Evolutionary conservation across 129 eudicot species (phyloP), one percentile per base, ranked within the genome.

Genomic region (Artemisia tridentata): DNA sequence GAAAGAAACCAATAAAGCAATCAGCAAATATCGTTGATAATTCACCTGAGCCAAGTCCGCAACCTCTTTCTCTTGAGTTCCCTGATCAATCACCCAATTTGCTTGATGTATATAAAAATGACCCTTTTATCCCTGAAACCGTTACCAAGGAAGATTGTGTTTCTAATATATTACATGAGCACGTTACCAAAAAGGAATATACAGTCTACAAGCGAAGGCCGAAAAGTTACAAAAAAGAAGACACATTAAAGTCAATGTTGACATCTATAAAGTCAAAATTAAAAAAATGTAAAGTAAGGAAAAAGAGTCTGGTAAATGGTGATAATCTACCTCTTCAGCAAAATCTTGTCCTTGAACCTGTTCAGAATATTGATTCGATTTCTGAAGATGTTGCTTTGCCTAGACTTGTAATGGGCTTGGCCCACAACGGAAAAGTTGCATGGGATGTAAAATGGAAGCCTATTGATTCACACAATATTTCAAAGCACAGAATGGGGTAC

Each of bases 381-480:
- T 81, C 84, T 65, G 64, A 56, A 55, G 88, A 90, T 75, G 82
- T 80, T 59, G 79, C 82, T 71, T 83, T 90, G 72, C 99, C 99
- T 79, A 84, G 96, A 83, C 87, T 84, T 82, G 78, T 95, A 71
- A 63, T 90, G 72, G 88, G 99, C 66, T 75, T 95, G 74, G 99
- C 93, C 72, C 99, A 95, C 78, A 85, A 90, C 73, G 99, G 99
- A 50, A 90, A 88, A 80, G 96, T 95, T 69, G 97, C 89, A 13
- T 90, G 99, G 99, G 99, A 90, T 88, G 85, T 86, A 62, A 95
- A 95, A 71, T 95, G 99, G 99, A 75, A 81, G 67, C 99, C 99
- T 15, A 59, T 27, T 38, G 70, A 65, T 74, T 68, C 77, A 51
- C 13, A 6, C 31, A 23, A 53, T 71, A 73, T 60, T 59, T 81